Percentiles rank a stretch among this genome's conserved stretches.
Evolutionary conservation across 768 basidiomycete species (phyloP).

Genomic region (Thelephora ganbajun): DNA sequence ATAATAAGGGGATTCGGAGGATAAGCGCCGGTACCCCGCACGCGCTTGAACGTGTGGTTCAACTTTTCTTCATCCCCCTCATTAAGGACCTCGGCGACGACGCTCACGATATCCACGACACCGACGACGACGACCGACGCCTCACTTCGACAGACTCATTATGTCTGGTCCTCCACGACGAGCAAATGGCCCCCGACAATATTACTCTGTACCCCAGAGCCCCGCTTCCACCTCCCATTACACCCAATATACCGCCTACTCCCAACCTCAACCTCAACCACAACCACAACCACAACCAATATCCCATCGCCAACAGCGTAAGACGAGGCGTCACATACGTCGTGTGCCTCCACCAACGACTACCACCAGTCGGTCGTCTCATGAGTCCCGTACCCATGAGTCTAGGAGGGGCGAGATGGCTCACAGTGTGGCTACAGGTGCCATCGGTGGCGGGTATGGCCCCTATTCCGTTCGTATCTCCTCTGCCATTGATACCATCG

Average conservation of each 20-base stretch:
- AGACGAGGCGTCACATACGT: conserved; percentile 5
- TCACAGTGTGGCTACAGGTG: conserved; percentile 68
- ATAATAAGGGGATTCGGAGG: too few relatives aligned
- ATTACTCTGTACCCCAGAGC: conserved; percentile 56
- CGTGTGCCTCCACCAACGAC: conserved; percentile 9
- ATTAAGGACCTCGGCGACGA: too few relatives aligned
- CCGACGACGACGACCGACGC: too few relatives aligned
- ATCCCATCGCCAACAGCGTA: conserved; percentile 6
- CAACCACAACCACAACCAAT: conserved; percentile 14
- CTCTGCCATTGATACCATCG: not conserved
- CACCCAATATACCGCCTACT: conserved; percentile 13
- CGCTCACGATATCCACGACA: too few relatives aligned
- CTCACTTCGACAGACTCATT: too few relatives aligned
- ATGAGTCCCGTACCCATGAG: conserved; percentile 10
- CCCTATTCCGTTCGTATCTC: conserved; percentile 57
- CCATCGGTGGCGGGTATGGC: conserved; percentile 70
- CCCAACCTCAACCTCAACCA: conserved; percentile 9
- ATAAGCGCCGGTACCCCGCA: too few relatives aligned
- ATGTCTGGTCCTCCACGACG: not conserved
- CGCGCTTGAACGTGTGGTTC: too few relatives aligned
- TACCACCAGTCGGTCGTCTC: conserved; percentile 2
- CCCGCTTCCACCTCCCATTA: conserved; percentile 26
- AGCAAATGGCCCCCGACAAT: conserved; percentile 26
- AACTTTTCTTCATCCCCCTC: too few relatives aligned
- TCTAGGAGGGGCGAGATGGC: conserved; percentile 38